A percentile compares a stretch with the other conserved stretches of the same genome.
Evolutionary conservation across 768 basidiomycete species (phyloP).

Genomic region (Pleurotus giganteus): DNA sequence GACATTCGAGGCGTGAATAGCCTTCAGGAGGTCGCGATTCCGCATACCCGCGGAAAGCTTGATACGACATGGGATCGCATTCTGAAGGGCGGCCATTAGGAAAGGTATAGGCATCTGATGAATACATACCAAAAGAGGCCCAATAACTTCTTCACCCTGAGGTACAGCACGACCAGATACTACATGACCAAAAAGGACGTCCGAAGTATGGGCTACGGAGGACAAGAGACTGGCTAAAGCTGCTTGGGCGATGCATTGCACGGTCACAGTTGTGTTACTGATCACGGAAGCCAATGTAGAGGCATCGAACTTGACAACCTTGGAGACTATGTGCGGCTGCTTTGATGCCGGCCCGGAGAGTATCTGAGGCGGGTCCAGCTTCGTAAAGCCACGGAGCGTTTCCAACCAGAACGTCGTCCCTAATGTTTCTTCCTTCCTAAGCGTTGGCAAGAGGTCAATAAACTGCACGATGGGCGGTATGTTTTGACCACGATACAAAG

Average conservation of each 20-base stretch:
- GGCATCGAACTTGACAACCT: constrained; percentile 13
- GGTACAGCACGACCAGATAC: constrained; percentile 42
- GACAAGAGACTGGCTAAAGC: neutral
- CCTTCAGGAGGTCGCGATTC: constrained; percentile 32
- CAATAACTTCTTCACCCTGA: constrained; percentile 41
- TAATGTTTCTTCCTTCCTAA: constrained; percentile 33
- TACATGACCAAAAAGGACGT: constrained; percentile 46
- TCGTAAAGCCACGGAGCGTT: constrained; percentile 22
- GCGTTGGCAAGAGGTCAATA: constrained; percentile 32
- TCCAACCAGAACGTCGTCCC: constrained; percentile 38
- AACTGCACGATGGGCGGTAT: constrained; percentile 27
- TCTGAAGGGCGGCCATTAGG: constrained; percentile 24
- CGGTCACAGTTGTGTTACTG: constrained; percentile 24
- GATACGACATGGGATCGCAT: constrained; percentile 44
- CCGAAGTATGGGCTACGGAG: constrained; percentile 28
- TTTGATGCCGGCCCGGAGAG: neutral
- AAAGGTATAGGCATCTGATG: neutral
- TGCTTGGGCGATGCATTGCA: constrained; percentile 31
- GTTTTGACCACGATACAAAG: constrained; percentile 24
- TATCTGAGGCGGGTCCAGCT: constrained; percentile 15
- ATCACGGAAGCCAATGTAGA: constrained; percentile 17
- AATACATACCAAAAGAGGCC: constrained; percentile 42
- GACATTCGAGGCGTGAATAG: constrained; percentile 36
- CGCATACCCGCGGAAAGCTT: constrained; percentile 19
- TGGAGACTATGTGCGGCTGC: constrained; percentile 12